Conservation (phyloP, 2,329 filamentous ascomycete genomes). For the Phaeophleospora eucalypticola region DNA sequence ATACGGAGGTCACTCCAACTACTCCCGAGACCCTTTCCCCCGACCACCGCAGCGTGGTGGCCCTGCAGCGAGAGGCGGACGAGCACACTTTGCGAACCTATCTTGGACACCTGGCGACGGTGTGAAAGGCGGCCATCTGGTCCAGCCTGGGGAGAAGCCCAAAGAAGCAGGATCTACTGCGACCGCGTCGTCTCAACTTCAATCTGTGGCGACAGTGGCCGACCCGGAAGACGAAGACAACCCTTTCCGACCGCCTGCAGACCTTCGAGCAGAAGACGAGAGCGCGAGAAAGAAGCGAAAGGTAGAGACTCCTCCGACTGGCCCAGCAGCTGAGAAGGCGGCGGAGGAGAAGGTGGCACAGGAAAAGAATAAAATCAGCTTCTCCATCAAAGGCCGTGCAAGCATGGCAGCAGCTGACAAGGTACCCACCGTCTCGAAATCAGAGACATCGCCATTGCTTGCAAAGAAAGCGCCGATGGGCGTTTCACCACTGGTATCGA, state of each 20-base stretch:
- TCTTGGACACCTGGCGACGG: conserved; percentile 65
- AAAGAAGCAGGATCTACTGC: conserved; percentile 27
- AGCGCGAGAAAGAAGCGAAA: conserved; percentile 35
- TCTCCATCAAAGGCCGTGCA: conserved; percentile 76
- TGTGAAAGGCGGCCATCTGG: conserved; percentile 49
- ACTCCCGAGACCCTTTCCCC: conserved; percentile 19
- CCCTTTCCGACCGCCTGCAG: conserved; percentile 60
- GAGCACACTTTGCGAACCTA: conserved; percentile 60
- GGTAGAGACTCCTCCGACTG: conserved; percentile 10
- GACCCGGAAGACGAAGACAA: conserved; percentile 55
- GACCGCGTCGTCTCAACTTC: conserved; percentile 30
- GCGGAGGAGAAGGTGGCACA: conserved; percentile 40
- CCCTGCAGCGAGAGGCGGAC: conserved; percentile 41
- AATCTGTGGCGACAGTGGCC: conserved; percentile 22
- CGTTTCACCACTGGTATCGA: conserved; percentile 28
- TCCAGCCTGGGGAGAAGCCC: conserved; percentile 29
- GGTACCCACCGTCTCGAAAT: conserved; percentile 16
- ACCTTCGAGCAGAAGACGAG: conserved; percentile 62
- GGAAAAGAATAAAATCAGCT: conserved; percentile 68
- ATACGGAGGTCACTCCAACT: conserved; percentile 24
- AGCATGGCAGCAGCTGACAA: conserved; percentile 45
- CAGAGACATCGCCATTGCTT: conserved; percentile 27
- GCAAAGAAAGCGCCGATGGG: conserved; percentile 49
- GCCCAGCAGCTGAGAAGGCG: conserved; percentile 13
- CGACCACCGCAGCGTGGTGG: conserved; percentile 38